A percentile compares a stretch with the other conserved stretches of the same genome.
Conservation (phyloP, 75 land plant genomes). For the Pinus tabuliformis region DNA sequence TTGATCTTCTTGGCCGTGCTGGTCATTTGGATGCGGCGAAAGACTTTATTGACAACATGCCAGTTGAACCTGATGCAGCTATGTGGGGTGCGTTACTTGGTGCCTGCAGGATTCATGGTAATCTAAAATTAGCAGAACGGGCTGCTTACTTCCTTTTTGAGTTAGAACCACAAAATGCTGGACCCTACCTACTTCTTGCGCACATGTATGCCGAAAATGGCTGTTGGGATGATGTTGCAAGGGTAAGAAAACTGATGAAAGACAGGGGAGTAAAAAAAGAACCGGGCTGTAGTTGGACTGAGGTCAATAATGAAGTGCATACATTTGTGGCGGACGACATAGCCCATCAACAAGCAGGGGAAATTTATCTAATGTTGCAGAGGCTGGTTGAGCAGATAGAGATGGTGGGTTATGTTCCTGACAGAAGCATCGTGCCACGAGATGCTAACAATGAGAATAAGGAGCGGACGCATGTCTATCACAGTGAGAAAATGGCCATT, state of each 20-base stretch:
- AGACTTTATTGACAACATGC: slow-evolving; percentile 21
- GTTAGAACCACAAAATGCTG: slow-evolving; percentile 20
- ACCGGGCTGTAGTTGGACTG: slow-evolving; percentile 11
- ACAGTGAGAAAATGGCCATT: slow-evolving; percentile 48
- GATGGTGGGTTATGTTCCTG: slow-evolving; percentile 19
- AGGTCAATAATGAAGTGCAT: slow-evolving; percentile 17
- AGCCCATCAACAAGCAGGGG: slow-evolving; percentile 15
- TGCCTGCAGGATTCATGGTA: slow-evolving; percentile 53
- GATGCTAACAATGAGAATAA: slow-evolving; percentile 14
- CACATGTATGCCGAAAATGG: slow-evolving; percentile 16
- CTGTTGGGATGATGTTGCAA: slow-evolving; percentile 6
- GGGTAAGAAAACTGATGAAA: slow-evolving; percentile 10
- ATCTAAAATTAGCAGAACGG: slow-evolving; percentile 34
- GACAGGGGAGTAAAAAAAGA: slow-evolving; percentile 9
- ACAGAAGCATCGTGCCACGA: slow-evolving; percentile 5
- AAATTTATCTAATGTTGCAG: slow-evolving; percentile 20
- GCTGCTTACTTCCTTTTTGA: slow-evolving; percentile 21
- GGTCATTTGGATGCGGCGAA: slow-evolving; percentile 26
- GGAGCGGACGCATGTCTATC: slow-evolving; percentile 8
- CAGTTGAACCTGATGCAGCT: slow-evolving; percentile 16
- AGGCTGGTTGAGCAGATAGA: slow-evolving; percentile 11
- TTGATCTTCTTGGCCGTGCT: slow-evolving; percentile 33
- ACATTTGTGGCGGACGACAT: slow-evolving; percentile 18
- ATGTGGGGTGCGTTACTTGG: slow-evolving; percentile 54
- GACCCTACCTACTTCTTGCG: slow-evolving; percentile 16